Percentiles rank a stretch among this genome's conserved stretches.
Evolutionary conservation across 345 rosid genomes (phyloP).

Genomic region (Excoecaria agallocha): DNA sequence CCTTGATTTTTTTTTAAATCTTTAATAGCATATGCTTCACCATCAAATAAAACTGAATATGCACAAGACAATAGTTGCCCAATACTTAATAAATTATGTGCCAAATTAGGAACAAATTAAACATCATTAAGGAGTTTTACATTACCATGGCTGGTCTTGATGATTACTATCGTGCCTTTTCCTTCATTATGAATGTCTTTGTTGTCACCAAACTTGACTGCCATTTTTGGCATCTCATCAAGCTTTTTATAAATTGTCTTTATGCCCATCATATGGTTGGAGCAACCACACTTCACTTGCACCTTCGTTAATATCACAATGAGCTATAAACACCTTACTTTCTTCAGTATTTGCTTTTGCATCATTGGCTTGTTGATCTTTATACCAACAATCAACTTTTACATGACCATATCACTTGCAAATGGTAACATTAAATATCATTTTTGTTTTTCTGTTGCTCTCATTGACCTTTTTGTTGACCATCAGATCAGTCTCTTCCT

Average conservation of each 20-base stretch:
- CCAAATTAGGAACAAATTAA: neutral
- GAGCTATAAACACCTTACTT: neutral
- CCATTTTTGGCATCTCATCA: neutral
- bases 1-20: neutral
- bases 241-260: neutral
- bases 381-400: no score
- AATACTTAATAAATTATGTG: neutral
- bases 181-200: constrained; percentile 7
- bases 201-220: constrained; percentile 3
- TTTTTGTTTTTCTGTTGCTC: neutral
- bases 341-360: neutral
- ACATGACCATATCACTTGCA: neutral
- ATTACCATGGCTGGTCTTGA: neutral
- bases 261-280: constrained; percentile 7
- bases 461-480: neutral
- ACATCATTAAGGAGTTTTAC: neutral
- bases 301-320: neutral
- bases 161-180: neutral
- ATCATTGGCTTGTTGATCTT: no score
- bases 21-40: neutral
- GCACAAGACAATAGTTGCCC: neutral
- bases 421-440: neutral
- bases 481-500: neutral
- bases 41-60: neutral
- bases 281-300: neutral